A percentile compares a stretch with the other conserved stretches of the same genome.
Conservation (phyloP, 2,329 filamentous ascomycete species). For the Amauroascus verrucosus region DNA sequence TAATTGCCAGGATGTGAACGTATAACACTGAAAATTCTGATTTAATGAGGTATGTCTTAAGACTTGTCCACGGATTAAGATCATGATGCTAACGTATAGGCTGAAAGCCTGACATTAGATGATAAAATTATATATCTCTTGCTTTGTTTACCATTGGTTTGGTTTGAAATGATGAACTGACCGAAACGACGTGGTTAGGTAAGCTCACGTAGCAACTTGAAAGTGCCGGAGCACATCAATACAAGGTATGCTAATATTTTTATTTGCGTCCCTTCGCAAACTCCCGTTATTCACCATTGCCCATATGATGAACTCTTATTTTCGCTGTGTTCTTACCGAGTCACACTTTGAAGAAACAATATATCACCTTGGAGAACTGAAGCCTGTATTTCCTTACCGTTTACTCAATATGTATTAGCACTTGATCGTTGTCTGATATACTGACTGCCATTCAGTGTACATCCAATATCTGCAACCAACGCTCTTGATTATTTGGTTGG, state of each 20-base stretch:
- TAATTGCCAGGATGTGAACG: conserved; percentile 48
- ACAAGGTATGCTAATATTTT: conserved; percentile 11
- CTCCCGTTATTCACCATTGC: neutral
- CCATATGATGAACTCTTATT: conserved; percentile 48
- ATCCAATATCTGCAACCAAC: neutral
- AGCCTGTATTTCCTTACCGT: too few species aligned
- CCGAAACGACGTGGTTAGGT: neutral
- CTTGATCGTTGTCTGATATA: neutral
- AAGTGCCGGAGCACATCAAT: neutral
- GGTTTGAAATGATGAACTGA: neutral
- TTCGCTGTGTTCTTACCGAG: conserved; percentile 57
- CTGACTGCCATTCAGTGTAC: neutral
- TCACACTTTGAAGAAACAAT: conserved; percentile 48
- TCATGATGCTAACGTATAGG: conserved; percentile 27
- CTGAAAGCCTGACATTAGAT: conserved; percentile 34
- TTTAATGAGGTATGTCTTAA: conserved; percentile 52
- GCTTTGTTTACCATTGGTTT: neutral
- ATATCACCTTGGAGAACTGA: conserved; percentile 60
- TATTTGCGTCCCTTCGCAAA: conserved; percentile 1
- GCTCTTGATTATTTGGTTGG: neutral
- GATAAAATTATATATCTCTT: conserved; percentile 20
- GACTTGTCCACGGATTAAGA: conserved; percentile 11
- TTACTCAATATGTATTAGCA: neutral
- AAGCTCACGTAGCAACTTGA: neutral
- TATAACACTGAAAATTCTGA: conserved; percentile 57